Base-by-base conservation (phyloP, 192 early-diverging fungal species). In the Backusella circina region DNA sequence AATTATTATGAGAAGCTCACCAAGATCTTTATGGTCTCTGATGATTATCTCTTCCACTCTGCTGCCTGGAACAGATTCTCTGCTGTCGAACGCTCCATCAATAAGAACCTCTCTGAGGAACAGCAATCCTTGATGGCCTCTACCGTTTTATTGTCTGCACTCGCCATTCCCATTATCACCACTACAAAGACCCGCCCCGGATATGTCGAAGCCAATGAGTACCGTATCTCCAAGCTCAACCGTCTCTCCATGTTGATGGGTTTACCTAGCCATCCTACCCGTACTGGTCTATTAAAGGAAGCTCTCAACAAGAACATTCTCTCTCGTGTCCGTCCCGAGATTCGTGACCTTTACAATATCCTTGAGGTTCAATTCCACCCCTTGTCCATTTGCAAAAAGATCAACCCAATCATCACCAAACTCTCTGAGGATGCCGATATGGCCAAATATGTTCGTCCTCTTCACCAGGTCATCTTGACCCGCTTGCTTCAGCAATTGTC, bases 281-380 rank as follows among this genome's bases (percentile, higher is more conserved):
- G 98, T 65, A 93, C 95, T 64, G 89, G 87, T 75, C 89, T 99
- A 65, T 88, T 99, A 75, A 94, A 91, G 88, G 95, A 96, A 78
- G 95, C 97, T 35, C 82, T 96, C 21, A 90, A 89, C 89, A 93
- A 95, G 81, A 91, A 91, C 78, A 91, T 98, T 50, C 90, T 98
- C 64, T 83, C 87, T 51, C 93, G 91, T 54, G 96, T 97, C 67
- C 88, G 90, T 57, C 94, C 95, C 12, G 95, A 97, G 84, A 85
- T 98, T 71, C 91, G 91, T 33, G 94, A 97, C 38, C 86, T 99
- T 47, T 98, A 97, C 87, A 91, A 96, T 82, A 92, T 97, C 32
- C 88, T 99, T 65, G 98, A 99, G 87, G 97, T 98, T 66, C 93
- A 97, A 82, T 99, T 99, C 92, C 96, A 99, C 78, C 98, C 98